These are phyloP conservation scores for Penicillium simplicissimum DNA, from an alignment of 495 filamentous ascomycete genomes.

Conservation along the genomic window DNA sequence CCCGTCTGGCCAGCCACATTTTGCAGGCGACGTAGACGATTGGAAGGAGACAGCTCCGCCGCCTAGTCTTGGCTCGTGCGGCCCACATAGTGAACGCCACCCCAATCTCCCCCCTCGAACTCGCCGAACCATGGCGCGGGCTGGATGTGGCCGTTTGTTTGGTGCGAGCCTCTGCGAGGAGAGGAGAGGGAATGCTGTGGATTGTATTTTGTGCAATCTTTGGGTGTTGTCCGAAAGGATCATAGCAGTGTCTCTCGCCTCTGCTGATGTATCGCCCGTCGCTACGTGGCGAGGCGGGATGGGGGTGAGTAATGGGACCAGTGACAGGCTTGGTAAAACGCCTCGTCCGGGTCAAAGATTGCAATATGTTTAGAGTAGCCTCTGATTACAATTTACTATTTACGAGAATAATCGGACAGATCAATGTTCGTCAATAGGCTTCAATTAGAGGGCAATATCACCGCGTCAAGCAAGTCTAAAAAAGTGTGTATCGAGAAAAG, in stretches of 20 bases:
- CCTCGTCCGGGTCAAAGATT: neutral
- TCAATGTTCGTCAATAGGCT: conserved; percentile 9
- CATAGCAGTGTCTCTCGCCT: neutral
- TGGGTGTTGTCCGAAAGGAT: too few species aligned
- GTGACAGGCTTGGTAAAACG: neutral
- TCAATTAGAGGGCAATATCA: conserved; percentile 22
- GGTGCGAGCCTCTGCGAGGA: too few species aligned
- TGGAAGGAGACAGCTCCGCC: neutral
- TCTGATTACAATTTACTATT: neutral
- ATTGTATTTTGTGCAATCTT: too few species aligned
- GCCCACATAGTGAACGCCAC: neutral
- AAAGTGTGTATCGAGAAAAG: conserved; percentile 26
- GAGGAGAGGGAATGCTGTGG: too few species aligned
- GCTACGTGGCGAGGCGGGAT: neutral
- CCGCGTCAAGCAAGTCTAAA: conserved; percentile 26
- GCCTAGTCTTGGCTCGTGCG: neutral
- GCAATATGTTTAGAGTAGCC: neutral
- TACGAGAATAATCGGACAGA: neutral
- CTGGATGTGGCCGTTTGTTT: neutral
- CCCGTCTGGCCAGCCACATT: neutral
- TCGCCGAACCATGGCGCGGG: neutral
- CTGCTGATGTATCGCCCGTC: neutral
- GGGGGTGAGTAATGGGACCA: neutral
- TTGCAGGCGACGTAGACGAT: neutral
- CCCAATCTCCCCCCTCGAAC: neutral